Evolutionary conservation across 2,329 filamentous ascomycete genomes (phyloP), one percentile per base, ranked within the genome.

Genomic region (Pseudogymnoascus sp.): DNA sequence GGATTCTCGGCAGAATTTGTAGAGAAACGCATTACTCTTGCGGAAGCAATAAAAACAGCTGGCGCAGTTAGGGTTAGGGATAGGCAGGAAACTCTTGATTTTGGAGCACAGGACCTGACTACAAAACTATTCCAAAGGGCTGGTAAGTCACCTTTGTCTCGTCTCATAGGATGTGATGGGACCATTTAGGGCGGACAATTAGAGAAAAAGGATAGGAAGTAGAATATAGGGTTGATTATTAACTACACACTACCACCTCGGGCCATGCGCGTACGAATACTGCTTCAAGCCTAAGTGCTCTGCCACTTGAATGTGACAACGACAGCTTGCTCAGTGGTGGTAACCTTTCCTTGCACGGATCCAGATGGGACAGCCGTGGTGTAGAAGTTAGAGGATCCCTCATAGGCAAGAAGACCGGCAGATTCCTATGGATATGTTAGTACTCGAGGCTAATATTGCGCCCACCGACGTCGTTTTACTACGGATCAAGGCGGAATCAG

Each of bases 241-340:
- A 55, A 4, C 49, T 55, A 55, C 7, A 6, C 2, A 23, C n/a
- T 31, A 19, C n/a, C 12, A 7, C 45, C 26, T 14, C 14, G 16
- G 14, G n/a, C 16, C 12, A 21, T 21, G 21, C 2, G 10, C 29
- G 16, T 14, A 55, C 8, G 7, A 14, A 11, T 19, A 19, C 29
- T 33, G n/a, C 31, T 19, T 6, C 26, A 23, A 16, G 16, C 8
- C 10, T 62, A 60, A 33, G 8, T 16, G 33, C 65, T 69, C 61
- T 67, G 61, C 73, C 73, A 74, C 8, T 65, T 52, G 61, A 74
- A 72, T 2, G 63, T 69, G n/a, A 74, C 69, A 31, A 66, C 66
- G 2, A 71, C 68, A 31, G 64, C 65, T 11, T 70, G 66, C 26
- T 63, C 66, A 58, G 41, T 62, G 12, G 72, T 74, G 38, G 65